Evolutionary conservation across 345 rosid species (phyloP), one percentile per base, ranked within the genome.

Genomic region (Mangifera indica): DNA sequence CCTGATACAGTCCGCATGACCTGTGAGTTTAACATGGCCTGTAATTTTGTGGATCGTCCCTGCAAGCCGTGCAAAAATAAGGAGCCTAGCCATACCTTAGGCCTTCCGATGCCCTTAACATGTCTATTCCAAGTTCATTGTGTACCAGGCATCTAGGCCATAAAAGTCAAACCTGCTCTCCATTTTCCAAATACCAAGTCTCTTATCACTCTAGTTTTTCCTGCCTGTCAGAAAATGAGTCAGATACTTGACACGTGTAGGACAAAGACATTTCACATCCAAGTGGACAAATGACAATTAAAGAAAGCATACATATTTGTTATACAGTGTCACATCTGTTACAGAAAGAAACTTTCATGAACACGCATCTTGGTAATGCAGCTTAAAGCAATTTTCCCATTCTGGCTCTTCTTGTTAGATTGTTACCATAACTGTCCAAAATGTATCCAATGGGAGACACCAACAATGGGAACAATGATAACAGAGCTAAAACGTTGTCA

Each of bases 301-400:
- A 25, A 65, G 73, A 58, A 29, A 59, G 20, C 46, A 18, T 58
- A 46, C 73, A 42, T 66, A 4, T 46, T 26, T 25, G 65, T 7
- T 25, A 6, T 63, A 59, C 21, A 59, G 32, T 25, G n/a, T 59
- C 66, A 61, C 59, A 29, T 29, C 32, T 1, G 2, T 26, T 20
- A 5, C 10, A 0, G 22, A 1, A 46, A 60, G 66, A 46, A 49
- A 49, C 74, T 70, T n/a, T 74, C 66, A 34, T 17, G 70, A 60
- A 76, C 78, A 74, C 66, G 76, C 72, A 37, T 71, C 73, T 44
- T 24, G 37, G 2, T 70, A 18, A 20, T 10, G 61, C 20, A 10
- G 60, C 48, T 20, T 57, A 10, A 1, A 24, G 0, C 5, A 18
- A 49, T 17, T 0, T 57, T 45, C 57, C 44, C 18, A 42, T 44